These are phyloP conservation scores for Trichoderma gamsii DNA, from an alignment of 495 filamentous ascomycete genomes.

Conservation along the genomic window DNA sequence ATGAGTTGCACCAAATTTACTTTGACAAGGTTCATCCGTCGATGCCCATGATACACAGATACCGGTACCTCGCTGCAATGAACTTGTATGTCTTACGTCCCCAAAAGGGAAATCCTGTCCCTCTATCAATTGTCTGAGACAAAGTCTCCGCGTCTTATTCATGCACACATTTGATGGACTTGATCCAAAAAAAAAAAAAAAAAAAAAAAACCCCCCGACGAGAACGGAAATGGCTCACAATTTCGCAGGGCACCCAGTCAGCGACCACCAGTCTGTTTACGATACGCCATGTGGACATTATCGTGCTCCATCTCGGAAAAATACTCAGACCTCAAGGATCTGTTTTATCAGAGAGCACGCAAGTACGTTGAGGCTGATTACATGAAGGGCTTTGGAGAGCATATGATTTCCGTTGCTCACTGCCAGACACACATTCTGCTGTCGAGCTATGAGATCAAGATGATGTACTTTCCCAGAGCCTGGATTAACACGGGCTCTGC, in stretches of 20 bases:
- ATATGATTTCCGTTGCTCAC: constrained; percentile 72
- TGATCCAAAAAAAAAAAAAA: neutral
- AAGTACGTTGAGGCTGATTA: constrained; percentile 89
- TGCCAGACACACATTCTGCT: constrained; percentile 79
- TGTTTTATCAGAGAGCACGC: constrained; percentile 81
- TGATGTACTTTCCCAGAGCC: constrained; percentile 95
- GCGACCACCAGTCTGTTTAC: constrained; percentile 79
- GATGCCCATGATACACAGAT: constrained; percentile 81
- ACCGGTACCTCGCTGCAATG: constrained; percentile 76
- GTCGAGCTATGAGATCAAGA: constrained; percentile 84
- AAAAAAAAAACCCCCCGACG: too few relatives aligned
- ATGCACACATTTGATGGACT: neutral
- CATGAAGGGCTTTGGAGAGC: constrained; percentile 88
- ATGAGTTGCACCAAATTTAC: constrained; percentile 85
- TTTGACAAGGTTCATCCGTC: constrained; percentile 87
- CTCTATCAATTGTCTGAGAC: neutral
- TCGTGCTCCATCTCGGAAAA: constrained; percentile 79
- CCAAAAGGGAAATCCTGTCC: neutral
- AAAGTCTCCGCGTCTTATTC: neutral
- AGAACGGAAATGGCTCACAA: constrained; percentile 21
- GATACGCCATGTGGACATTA: constrained; percentile 91
- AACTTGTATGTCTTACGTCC: constrained; percentile 48
- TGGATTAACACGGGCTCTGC: constrained; percentile 88
- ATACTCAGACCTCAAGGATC: constrained; percentile 64
- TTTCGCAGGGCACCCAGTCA: constrained; percentile 59